A percentile compares a stretch with the other conserved stretches of the same genome.
Conservation (phyloP, 2,329 filamentous ascomycete species). For the Basipetospora chlamydospora region DNA sequence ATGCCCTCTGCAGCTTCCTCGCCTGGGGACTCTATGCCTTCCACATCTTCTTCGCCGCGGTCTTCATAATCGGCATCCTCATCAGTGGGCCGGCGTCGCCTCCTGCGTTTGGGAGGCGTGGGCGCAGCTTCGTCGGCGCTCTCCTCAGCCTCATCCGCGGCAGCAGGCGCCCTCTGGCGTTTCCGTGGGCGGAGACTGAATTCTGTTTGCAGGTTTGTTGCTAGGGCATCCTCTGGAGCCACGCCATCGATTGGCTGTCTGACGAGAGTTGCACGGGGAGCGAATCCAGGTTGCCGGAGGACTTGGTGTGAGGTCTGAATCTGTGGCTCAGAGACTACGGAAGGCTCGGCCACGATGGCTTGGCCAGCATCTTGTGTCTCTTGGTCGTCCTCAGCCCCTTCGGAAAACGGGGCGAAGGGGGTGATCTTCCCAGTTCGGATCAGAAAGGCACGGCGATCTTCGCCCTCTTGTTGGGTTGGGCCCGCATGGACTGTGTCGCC, state of each 20-base stretch:
- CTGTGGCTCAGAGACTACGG: constrained; percentile 10
- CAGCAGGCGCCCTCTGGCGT: constrained; percentile 10
- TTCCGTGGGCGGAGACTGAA: constrained; percentile 46
- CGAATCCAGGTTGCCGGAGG: constrained; percentile 59
- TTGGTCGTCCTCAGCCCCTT: constrained; percentile 57
- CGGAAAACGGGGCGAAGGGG: constrained; percentile 66
- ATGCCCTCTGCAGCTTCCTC: constrained; percentile 15
- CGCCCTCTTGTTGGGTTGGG: constrained; percentile 30
- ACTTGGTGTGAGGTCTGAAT: constrained; percentile 52
- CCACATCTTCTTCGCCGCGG: constrained; percentile 1
- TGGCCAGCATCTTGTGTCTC: constrained; percentile 17
- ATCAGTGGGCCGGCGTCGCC: constrained; percentile 4
- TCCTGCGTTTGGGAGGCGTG: constrained; percentile 1
- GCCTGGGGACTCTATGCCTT: constrained; percentile 1
- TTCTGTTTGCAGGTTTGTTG: constrained; percentile 18
- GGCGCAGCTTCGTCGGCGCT: neutral
- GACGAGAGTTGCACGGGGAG: constrained; percentile 13
- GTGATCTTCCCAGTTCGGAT: constrained; percentile 97
- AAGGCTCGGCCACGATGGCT: constrained; percentile 26
- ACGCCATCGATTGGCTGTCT: neutral
- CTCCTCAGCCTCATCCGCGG: constrained; percentile 16
- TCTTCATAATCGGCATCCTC: constrained; percentile 7
- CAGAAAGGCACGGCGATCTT: constrained; percentile 75
- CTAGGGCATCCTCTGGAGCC: neutral
- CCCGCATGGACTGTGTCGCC: constrained; percentile 41